Evolutionary conservation across 305 asterid species (phyloP), one percentile per base, ranked within the genome.

Genomic region (Fraxinus greggii): DNA sequence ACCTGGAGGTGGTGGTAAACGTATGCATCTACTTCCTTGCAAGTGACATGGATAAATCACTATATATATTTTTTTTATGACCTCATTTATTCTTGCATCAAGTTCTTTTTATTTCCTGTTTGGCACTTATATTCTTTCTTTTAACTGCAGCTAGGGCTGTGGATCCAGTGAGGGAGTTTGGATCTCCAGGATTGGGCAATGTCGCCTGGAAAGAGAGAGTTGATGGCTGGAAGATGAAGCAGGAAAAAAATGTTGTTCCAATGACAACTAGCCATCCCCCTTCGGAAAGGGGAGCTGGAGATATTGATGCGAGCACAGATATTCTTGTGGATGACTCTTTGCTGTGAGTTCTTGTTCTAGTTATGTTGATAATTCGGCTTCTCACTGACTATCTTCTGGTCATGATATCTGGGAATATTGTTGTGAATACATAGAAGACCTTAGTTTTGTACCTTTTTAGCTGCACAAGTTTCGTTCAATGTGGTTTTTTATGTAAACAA

Each of bases 131-230:
- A 76, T 29, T 28, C 32, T 78, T 72, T 75, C 36, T 81, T 82
- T 75, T 33, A 33, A 81, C 82, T 86, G 84, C 97, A 96, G 98
- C 99, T 77, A 90, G 97, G 85, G 92, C 91, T 83, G 98, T 96
- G 77, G 98, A 93, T 88, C 98, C 99, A 24, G 93, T 88, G 75
- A 90, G 97, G 92, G 98, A 93, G 84, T 96, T 93, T 85, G 99
- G 97, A 42, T 94, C 98, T 73, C 87, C 93, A 75, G 98, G 98
- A 80, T 63, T 94, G 83, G 99, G 99, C 67, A 96, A 96, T 89
- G 97, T 96, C 86, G 98, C 99, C 85, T 96, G 99, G 98, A 96
- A 94, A 89, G 99, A 96, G 86, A 94, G 99, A 90, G 99, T 95
- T 56, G 98, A 96, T 85, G 98, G 99, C 86, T 96, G 99, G 99